Evolutionary conservation across 169 alveolate genomes (phyloP).

Genomic region (Plasmodium sp.): DNA sequence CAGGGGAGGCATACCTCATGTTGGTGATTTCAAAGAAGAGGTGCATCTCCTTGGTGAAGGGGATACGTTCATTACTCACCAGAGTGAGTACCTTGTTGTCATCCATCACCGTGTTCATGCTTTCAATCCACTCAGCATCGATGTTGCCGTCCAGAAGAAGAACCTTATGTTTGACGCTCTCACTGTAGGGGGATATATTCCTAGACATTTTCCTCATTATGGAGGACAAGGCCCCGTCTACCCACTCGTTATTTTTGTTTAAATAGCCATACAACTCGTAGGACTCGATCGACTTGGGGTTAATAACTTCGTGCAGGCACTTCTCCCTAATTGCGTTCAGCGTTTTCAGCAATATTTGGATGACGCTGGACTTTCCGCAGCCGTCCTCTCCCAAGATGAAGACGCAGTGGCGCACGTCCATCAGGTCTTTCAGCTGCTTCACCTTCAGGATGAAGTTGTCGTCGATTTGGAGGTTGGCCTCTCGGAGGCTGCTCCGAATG

Average conservation of each 20-base stretch:
- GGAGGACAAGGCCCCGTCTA: slow-evolving; percentile 96
- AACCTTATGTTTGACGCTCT: slow-evolving; percentile 91
- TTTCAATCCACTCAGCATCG: slow-evolving; percentile 99
- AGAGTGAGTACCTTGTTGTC: slow-evolving; percentile 97
- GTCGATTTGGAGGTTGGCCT: slow-evolving; percentile 61
- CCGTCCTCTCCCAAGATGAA: slow-evolving; percentile 97
- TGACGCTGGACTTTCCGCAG: slow-evolving; percentile 95
- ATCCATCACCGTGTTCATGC: slow-evolving; percentile 97
- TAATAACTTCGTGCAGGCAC: slow-evolving; percentile 92
- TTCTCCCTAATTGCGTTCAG: slow-evolving; percentile 89
- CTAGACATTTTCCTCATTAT: slow-evolving; percentile 95
- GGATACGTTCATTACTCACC: slow-evolving; percentile 96
- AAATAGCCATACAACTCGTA: slow-evolving; percentile 95
- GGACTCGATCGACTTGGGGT: slow-evolving; percentile 97
- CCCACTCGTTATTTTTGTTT: slow-evolving; percentile 97
- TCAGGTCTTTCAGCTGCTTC: slow-evolving; percentile 89
- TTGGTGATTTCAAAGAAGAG: slow-evolving; percentile 95
- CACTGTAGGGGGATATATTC: slow-evolving; percentile 91
- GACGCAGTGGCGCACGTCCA: slow-evolving; percentile 96
- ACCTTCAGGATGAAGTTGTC: slow-evolving; percentile 85
- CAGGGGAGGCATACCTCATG: slow-evolving; percentile 97
- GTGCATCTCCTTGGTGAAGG: slow-evolving; percentile 95
- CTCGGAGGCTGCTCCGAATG: slow-evolving; percentile 28
- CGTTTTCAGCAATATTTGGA: slow-evolving; percentile 92
- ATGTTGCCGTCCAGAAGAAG: slow-evolving; percentile 97